Conservation (phyloP, 2,329 filamentous ascomycete species). For the Talaromyces sp. region DNA sequence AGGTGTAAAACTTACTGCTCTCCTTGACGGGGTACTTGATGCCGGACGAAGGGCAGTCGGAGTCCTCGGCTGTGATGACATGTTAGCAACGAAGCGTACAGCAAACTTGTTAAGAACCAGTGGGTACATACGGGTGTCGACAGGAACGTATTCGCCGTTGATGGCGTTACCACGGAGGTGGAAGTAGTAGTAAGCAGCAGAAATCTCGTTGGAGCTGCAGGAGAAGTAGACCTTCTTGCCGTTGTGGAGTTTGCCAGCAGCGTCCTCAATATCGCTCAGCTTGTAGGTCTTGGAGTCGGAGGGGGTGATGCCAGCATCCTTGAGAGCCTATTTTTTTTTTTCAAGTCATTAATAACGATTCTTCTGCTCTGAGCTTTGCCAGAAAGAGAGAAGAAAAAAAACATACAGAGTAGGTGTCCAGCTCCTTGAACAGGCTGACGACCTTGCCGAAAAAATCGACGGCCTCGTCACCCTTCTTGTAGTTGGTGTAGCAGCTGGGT, state of each 20-base stretch:
- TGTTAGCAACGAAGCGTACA: neutral
- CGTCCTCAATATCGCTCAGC: slow-evolving; percentile 46
- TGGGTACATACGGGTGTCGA: slow-evolving; percentile 41
- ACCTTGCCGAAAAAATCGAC: slow-evolving; percentile 54
- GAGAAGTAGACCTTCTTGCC: slow-evolving; percentile 49
- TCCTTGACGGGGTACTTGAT: slow-evolving; percentile 64
- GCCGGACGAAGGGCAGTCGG: slow-evolving; percentile 58
- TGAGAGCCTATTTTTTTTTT: slow-evolving; percentile 39
- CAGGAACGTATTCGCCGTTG: slow-evolving; percentile 56
- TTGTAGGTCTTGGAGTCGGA: slow-evolving; percentile 48
- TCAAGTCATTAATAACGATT: neutral
- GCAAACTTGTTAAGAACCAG: neutral
- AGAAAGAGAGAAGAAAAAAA: neutral
- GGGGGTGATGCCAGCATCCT: slow-evolving; percentile 53
- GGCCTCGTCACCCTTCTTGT: slow-evolving; percentile 53
- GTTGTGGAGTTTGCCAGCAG: slow-evolving; percentile 44
- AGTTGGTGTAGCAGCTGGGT: slow-evolving; percentile 58
- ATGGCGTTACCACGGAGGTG: slow-evolving; percentile 54
- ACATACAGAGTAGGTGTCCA: slow-evolving; percentile 50
- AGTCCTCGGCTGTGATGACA: slow-evolving; percentile 44
- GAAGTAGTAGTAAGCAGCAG: slow-evolving; percentile 54
- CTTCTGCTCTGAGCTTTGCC: too few relatives aligned
- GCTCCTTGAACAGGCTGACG: slow-evolving; percentile 51
- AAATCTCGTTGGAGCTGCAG: slow-evolving; percentile 45
- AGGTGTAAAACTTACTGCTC: neutral